Base-by-base conservation (phyloP, 1,284 basidiomycete genomes). In the Naganishia albida region DNA sequence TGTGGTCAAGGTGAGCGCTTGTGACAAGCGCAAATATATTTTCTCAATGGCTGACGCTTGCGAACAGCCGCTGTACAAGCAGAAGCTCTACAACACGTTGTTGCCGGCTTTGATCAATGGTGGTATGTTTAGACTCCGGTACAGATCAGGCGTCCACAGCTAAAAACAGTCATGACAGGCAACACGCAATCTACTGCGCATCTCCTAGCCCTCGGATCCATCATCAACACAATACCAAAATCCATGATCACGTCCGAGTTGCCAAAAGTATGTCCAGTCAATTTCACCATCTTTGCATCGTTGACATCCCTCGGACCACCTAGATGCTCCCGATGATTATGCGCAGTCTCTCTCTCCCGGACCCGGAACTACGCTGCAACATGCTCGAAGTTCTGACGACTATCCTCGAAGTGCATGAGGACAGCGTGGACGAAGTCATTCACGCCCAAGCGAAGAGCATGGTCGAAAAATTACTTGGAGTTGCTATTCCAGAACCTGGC, bases 251-350 rank as follows among this genome's bases (percentile, higher is more conserved):
- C 82, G 3, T 75, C 80, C 39, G 84, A 91, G 69, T 83, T 95
- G 74, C 75, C 86, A 7, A 83, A 82, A 16, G 91, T 91, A 65
- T 18, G 38, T 40, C 8, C 39, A 10, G 3, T 42, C 20, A 50
- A 34, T n/a, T 20, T 23, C 15, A 1, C 26, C 49, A n/a, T n/a
- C 23, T 8, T n/a, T 1, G 16, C 25, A 12, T 55, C 16, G 18
- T 16, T 63, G 23, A 40, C 53, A 1, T 25, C 20, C 25, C n/a
- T n/a, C n/a, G n/a, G n/a, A 62, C 67, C 10, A 26, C 38, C 0
- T 73, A 95, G 88, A 84, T 98, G 16, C 85, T 97, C 70, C 93
- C 95, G 0, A 82, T 98, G 18, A 83, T 99, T 1, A 82, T 99
- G 52, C 90, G 90, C 23, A 88, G 91, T 1, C 84, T 99, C 7